Percentiles rank a stretch among this genome's conserved stretches.
phyloP scores from a whole-genome alignment of 2,329 filamentous ascomycete genomes.

The Bipolaris victoriae region DNA sequence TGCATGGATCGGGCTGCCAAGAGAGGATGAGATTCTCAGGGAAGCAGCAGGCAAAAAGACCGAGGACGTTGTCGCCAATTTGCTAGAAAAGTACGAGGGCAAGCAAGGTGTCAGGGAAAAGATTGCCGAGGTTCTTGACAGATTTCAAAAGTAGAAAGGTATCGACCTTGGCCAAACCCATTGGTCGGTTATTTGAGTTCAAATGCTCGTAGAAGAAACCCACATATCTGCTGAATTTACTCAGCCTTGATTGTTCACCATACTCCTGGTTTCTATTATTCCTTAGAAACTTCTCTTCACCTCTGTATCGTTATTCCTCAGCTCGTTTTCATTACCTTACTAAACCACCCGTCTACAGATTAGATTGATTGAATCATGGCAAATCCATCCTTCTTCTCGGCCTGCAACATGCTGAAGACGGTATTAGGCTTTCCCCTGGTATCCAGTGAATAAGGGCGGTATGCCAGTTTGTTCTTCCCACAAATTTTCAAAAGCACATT shows the following conservation, averaged over 20 bases:
- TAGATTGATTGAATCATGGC: too few relatives aligned
- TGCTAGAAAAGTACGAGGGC: conserved; percentile 51
- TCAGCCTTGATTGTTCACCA: not conserved
- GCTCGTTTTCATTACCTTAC: too few relatives aligned
- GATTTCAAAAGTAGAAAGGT: conserved; percentile 16
- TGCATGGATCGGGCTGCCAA: conserved; percentile 71
- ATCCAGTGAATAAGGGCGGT: too few relatives aligned
- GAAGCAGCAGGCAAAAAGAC: conserved; percentile 46
- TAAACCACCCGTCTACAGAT: too few relatives aligned
- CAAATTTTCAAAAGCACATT: too few relatives aligned
- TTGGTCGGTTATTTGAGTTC: not conserved
- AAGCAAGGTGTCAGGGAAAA: conserved; percentile 63
- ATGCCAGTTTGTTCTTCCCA: not conserved
- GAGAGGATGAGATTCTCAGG: conserved; percentile 66
- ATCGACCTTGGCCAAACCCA: not conserved
- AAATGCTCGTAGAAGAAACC: not conserved
- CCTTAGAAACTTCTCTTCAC: not conserved
- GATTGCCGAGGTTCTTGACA: conserved; percentile 65
- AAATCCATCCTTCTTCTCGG: too few relatives aligned
- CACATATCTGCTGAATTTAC: not conserved
- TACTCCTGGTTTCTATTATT: not conserved
- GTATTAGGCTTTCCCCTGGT: too few relatives aligned
- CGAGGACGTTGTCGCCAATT: conserved; percentile 49
- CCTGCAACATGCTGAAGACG: too few relatives aligned
- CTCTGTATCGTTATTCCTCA: too few relatives aligned